Conservation (phyloP, 2,329 filamentous ascomycete species). For the Claviceps sorghi region DNA sequence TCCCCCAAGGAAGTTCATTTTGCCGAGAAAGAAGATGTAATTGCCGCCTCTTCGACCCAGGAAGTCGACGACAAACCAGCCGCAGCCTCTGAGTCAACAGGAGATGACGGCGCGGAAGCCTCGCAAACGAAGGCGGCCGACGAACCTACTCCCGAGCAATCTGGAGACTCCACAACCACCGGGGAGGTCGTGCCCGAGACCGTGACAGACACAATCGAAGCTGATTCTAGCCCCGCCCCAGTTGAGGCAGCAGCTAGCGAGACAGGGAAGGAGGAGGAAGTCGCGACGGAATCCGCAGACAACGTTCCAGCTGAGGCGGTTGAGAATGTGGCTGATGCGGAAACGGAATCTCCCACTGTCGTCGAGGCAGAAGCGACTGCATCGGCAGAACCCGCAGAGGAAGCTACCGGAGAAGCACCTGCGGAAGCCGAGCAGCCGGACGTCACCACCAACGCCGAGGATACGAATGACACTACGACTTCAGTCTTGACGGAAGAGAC, state of each 20-base stretch:
- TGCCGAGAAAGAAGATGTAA: constrained; percentile 5
- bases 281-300: not conserved
- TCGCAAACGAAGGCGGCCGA: not conserved
- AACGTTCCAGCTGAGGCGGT: not conserved
- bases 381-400: not conserved
- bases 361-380: constrained; percentile 1
- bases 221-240: not conserved
- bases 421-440: not conserved
- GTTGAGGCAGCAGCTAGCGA: not conserved
- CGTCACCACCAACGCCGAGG: not conserved
- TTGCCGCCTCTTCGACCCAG: not conserved
- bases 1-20: constrained; percentile 6
- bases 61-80: not conserved
- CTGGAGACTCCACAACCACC: not conserved
- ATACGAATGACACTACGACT: not conserved
- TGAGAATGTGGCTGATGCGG: not conserved
- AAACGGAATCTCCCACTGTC: not conserved
- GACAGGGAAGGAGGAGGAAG: not conserved
- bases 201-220: not conserved
- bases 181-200: constrained; percentile 1
- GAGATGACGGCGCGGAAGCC: not conserved
- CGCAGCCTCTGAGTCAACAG: not conserved
- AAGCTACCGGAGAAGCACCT: constrained; percentile 1
- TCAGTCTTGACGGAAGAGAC: not conserved
- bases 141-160: constrained; percentile 1